Evolutionary conservation across 2,329 filamentous ascomycete species (phyloP).

Genomic region (Neocucurbitaria cava): DNA sequence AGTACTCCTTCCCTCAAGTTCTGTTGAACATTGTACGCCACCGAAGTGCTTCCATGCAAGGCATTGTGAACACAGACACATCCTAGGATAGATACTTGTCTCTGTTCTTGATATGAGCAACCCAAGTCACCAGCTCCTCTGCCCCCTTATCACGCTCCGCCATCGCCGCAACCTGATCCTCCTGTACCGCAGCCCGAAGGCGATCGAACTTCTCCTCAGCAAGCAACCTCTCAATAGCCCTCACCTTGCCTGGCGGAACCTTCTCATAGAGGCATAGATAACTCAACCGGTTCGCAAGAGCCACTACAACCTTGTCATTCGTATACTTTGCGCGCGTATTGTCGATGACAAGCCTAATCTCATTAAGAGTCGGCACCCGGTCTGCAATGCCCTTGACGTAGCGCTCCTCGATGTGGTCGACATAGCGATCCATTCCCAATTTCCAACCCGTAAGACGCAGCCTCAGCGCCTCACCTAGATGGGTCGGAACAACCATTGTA

Average conservation of each 20-base stretch:
- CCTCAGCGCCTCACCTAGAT: background rate
- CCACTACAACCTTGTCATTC: background rate
- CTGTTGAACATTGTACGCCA: too few relatives aligned
- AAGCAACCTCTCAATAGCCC: background rate
- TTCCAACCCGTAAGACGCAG: slow-evolving; percentile 6
- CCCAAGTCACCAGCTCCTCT: background rate
- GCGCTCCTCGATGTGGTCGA: background rate
- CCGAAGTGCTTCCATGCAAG: too few relatives aligned
- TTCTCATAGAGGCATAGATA: slow-evolving; percentile 6
- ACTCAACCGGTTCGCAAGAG: slow-evolving; percentile 6
- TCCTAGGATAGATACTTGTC: background rate
- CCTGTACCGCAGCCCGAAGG: background rate
- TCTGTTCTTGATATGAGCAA: too few relatives aligned
- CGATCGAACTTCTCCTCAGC: background rate
- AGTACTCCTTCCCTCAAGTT: too few relatives aligned
- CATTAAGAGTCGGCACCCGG: background rate
- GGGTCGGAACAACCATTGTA: background rate
- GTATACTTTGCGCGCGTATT: background rate
- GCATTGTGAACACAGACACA: too few relatives aligned
- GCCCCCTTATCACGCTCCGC: background rate
- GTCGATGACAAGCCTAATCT: slow-evolving; percentile 4
- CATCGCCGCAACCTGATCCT: background rate
- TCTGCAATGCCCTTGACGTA: background rate
- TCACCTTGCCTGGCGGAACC: background rate
- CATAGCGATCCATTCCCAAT: slow-evolving; percentile 10